Base-by-base conservation (phyloP, 73 alveolate species). In the Paramecium biaurelia region DNA sequence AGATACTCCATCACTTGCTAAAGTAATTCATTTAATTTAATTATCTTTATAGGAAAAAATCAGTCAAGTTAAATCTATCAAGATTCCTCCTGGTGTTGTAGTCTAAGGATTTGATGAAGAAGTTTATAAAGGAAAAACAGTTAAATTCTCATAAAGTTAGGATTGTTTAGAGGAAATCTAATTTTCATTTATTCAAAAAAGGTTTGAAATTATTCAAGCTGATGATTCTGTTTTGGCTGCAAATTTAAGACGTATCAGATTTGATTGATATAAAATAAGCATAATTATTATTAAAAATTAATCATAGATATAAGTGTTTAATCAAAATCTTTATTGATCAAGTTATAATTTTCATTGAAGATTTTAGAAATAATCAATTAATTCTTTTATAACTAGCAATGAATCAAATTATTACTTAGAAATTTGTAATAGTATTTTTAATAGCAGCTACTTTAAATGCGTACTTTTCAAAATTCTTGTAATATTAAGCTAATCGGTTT, bases 81-180 rank as follows among this genome's bases (percentile, higher is more conserved):
- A 45, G 32, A 79, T 79, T 43, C 90, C 90, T 38, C 76, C 90
- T 30, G 90, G 90, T 18, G 42, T 79, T 0, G 15, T 34, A 1
- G 90, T 79, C 7, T 43, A 79, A 79, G 90, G 90, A 41, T 79
- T 42, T 47, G 56, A 79, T 79, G 90, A 79, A 24, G 90, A 79
- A 79, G 42, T 30, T 24, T 79, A 79, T 63, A 43, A 79, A 45
- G 90, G 90, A 43, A 24, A 79, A 34, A 79, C 76, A 7, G 90
- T 79, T 23, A 79, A 79, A 79, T 79, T 79, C 45, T 43, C 90
- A 41, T 38, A 12, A 79, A 45, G 72, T 79, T 45, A 79, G 18
- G 90, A 79, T 24, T 79, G 90, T 79, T 47, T 79, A 79, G 76
- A 47, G 20, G 70, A 79, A 18, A 79, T 79, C 74, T 79, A 79